Evolutionary conservation across 805 yeast genomes (phyloP), one percentile per base, ranked within the genome.

Genomic region (Wickerhamia fluorescens): DNA sequence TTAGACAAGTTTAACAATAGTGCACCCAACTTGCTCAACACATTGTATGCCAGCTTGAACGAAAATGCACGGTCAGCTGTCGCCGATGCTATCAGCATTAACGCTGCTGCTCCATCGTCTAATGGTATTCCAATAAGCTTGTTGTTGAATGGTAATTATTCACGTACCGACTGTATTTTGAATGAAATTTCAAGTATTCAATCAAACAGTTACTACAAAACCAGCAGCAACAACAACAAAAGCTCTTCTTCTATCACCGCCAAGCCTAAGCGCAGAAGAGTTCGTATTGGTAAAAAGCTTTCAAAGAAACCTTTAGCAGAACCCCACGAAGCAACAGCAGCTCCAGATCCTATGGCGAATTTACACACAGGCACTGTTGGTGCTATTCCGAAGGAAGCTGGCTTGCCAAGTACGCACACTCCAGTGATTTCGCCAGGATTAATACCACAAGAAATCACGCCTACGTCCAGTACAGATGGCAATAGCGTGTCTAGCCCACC

Each of bases 131-230:
- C 70, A 1, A 54, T 58, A 18, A 59, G 56, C 24, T 49, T 62
- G 23, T 47, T 62, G 23, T 47, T 44, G 9, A 38, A 51, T 25
- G 42, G 49, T 12, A 26, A 48, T 25, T 56, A 41, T 35, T 34
- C 34, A 21, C 47, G 51, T 19, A 55, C 68, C 13, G 58, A 64
- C 24, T 47, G 51, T 27, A 53, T 69, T 34, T 47, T 56, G 40
- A 41, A 51, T 37, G 53, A 58, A 30, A 67, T 71, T 27, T 62
- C 71, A 13, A 49, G 56, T 17, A 68, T 71, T 33, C 77, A 71
- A 45, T 44, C 65, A 5, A 58, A 56, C 34, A 61, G 59, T 21
- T 70, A 49, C 40, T 49, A 56, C 32, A 59, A 58, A 35, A 48
- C 39, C 45, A 49, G 43, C 25, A 42, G 38, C 30, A 49, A 41